Conservation (phyloP, 805 yeast species). For the Candida arabinofermentans region DNA sequence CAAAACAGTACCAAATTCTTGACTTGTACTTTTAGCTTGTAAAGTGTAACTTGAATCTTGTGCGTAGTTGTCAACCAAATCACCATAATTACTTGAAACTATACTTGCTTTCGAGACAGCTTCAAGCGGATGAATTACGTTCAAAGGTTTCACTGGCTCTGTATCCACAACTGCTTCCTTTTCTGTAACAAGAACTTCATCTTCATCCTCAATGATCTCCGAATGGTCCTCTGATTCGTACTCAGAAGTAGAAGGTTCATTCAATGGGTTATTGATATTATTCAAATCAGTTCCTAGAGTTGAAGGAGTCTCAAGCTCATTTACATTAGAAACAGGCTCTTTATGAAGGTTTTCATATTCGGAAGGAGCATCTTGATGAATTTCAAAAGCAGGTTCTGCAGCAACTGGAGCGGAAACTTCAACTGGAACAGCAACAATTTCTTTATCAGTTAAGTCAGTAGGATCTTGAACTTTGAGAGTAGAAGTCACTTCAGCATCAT, state of each 20-base stretch:
- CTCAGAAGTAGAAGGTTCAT: not conserved
- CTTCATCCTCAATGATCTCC: not conserved
- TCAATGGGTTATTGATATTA: conserved; percentile 1
- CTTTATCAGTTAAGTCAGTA: not conserved
- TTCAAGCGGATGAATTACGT: not conserved
- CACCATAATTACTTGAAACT: conserved; percentile 13
- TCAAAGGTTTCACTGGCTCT: no score
- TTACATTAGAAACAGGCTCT: no score
- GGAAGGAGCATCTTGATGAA: not conserved
- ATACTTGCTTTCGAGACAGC: conserved; percentile 6
- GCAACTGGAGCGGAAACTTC: not conserved
- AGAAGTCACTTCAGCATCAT: conserved; percentile 22
- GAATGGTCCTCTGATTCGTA: not conserved
- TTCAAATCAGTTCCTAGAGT: no score
- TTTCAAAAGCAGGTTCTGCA: not conserved
- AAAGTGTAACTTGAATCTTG: conserved; percentile 4
- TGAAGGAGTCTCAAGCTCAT: no score
- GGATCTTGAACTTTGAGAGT: conserved; percentile 9
- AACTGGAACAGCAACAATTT: not conserved
- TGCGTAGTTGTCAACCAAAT: conserved; percentile 10
- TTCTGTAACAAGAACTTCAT: not conserved
- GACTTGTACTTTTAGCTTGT: not conserved
- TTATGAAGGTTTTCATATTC: no score
- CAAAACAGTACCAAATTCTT: not conserved
- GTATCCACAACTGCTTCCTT: not conserved